Conservation (phyloP, 164 flowering plant genomes). For the Litsea cubeba region DNA sequence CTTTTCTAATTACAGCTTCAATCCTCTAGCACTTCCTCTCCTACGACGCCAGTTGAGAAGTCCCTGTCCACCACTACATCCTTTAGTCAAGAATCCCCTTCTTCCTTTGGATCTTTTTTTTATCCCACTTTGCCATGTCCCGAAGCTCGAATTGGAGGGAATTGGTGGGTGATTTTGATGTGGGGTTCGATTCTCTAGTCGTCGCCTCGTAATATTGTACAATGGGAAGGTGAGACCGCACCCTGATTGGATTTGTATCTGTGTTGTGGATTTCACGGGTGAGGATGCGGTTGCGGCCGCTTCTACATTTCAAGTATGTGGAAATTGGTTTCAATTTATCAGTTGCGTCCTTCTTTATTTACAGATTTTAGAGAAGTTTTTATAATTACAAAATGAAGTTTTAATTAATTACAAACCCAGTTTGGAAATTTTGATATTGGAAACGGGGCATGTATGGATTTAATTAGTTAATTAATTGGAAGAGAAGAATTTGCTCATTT, state of each 20-base stretch:
- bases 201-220: constrained; percentile 61
- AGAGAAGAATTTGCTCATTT: too few species aligned
- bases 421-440: background rate
- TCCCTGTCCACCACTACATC: constrained; percentile 64
- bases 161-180: constrained; percentile 42
- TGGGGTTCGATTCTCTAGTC: constrained; percentile 50
- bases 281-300: constrained; percentile 60
- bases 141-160: constrained; percentile 50
- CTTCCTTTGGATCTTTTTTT: constrained; percentile 38
- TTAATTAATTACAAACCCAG: background rate
- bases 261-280: constrained; percentile 59
- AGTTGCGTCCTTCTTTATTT: constrained; percentile 32
- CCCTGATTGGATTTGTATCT: constrained; percentile 43
- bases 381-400: background rate
- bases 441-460: too few species aligned
- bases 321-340: constrained; percentile 59
- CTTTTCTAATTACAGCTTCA: constrained; percentile 70
- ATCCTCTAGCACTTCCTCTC: constrained; percentile 70
- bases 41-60: constrained; percentile 23
- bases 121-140: background rate
- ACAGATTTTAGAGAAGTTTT: background rate
- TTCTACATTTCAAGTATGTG: constrained; percentile 42
- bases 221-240: constrained; percentile 43
- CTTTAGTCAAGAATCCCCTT: constrained; percentile 48
- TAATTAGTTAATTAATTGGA: too few species aligned